Conservation (phyloP, 2,329 filamentous ascomycete genomes). For the Sclerotinia subarctica region DNA sequence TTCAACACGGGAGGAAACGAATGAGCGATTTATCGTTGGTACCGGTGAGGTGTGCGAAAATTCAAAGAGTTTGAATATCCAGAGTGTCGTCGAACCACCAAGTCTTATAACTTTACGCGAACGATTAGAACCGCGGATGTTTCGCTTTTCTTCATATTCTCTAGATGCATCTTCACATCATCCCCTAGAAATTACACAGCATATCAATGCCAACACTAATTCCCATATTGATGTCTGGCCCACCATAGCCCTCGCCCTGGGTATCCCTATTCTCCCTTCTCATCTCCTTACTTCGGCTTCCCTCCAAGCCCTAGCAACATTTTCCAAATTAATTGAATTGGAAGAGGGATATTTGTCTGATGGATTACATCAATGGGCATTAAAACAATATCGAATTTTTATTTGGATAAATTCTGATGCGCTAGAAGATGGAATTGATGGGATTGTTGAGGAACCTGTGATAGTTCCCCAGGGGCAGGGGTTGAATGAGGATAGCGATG, state of each 20-base stretch:
- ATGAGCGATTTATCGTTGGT: neutral
- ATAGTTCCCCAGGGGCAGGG: neutral
- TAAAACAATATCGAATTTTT: neutral
- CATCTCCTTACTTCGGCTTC: neutral
- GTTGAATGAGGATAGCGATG: no score
- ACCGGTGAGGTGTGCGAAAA: neutral
- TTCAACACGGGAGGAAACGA: no score
- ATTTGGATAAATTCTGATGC: neutral
- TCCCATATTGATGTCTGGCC: neutral
- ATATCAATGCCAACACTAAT: no score
- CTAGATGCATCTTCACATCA: no score
- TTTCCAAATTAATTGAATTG: no score
- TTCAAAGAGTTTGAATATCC: no score
- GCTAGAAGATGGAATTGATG: neutral
- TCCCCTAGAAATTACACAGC: neutral
- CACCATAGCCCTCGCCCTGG: neutral
- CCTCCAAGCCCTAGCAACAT: neutral
- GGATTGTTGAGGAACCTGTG: fast-evolving
- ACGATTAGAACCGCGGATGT: no score
- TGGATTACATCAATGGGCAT: neutral
- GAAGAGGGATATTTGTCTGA: neutral
- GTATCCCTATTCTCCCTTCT: neutral
- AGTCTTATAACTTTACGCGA: neutral
- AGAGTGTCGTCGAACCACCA: neutral
- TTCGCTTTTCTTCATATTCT: neutral